phyloP scores from a whole-genome alignment of 164 flowering plant genomes.

The Akebia trifoliata region DNA sequence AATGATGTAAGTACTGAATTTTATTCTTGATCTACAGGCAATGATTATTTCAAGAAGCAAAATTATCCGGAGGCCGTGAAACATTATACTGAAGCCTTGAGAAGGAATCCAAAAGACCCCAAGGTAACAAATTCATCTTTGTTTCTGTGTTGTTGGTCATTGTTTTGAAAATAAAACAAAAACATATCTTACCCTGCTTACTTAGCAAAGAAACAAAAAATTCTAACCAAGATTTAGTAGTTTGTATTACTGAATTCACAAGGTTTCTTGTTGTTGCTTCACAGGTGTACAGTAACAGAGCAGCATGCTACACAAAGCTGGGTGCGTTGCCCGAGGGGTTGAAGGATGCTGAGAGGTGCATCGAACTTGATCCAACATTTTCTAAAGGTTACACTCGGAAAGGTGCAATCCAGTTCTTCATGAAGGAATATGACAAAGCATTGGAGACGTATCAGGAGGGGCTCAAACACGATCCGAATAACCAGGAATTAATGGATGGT shows the following conservation, averaged over 20 bases:
- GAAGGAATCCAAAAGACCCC: slow-evolving; percentile 84
- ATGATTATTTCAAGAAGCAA: slow-evolving; percentile 83
- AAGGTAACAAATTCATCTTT: slow-evolving; percentile 35
- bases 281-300: slow-evolving; percentile 93
- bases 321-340: slow-evolving; percentile 92
- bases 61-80: slow-evolving; percentile 87
- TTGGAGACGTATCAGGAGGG: slow-evolving; percentile 95
- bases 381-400: slow-evolving; percentile 89
- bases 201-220: no score
- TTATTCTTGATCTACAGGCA: slow-evolving; percentile 40
- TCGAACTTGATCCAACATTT: slow-evolving; percentile 94
- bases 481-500: slow-evolving; percentile 84
- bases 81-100: slow-evolving; percentile 88
- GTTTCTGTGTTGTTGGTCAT: not conserved
- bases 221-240: no score
- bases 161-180: not conserved
- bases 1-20: no score
- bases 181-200: no score
- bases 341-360: slow-evolving; percentile 97
- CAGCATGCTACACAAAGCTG: slow-evolving; percentile 92
- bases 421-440: slow-evolving; percentile 97
- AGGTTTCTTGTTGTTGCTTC: slow-evolving; percentile 5
- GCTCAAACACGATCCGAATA: slow-evolving; percentile 75
- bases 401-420: slow-evolving; percentile 90
- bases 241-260: not conserved